Base-by-base conservation (phyloP, 2,329 filamentous ascomycete species). In the Aspergillus calidoustus region DNA sequence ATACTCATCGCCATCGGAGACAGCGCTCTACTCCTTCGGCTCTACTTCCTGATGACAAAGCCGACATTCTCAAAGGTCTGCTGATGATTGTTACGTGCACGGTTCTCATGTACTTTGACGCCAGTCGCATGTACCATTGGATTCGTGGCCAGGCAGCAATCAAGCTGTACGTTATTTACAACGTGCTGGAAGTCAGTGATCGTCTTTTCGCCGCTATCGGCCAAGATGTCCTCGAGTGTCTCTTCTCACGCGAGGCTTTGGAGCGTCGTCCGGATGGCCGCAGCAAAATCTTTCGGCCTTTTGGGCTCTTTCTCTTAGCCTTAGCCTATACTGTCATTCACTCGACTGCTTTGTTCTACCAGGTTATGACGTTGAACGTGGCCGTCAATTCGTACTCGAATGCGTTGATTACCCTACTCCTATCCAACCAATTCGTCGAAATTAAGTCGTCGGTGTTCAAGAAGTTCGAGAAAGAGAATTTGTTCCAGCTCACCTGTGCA, bases 391-490 rank as follows among this genome's bases (percentile, higher is more conserved):
- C 94, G 0, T 99, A 99, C 77, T 97, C 93, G 0, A 99, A 99
- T 72, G 94, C 95, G 0, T 82, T 99, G 4, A 83, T 99, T 38
- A 97, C 95, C 0, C 85, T 99, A 0, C 83, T 99, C 2, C 87
- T 99, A 74, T 97, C 93, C 7, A 99, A 98, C 73, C 96, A 99
- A 73, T 99, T 99, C 71, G 95, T 99, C 48, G 95, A 99, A 79
- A 97, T 99, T 82, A 99, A 99, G 74, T 92, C 92, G 63, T 96
- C 93, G 0, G 96, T 99, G 0, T 99, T 99, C 83, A 98, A 99
- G 81, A 95, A 94, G 63, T 96, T 98, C 66, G 95, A 99, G 71
- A 98, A 97, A 76, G 95, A 99, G 73, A 98, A 97, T 67, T 82
- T 97, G 0, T 99, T 99, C 74, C 95, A 99, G 75, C 84, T 99